phyloP scores from a whole-genome alignment of 108 stramenopile species.

The Stephanodiscus minutulus region DNA sequence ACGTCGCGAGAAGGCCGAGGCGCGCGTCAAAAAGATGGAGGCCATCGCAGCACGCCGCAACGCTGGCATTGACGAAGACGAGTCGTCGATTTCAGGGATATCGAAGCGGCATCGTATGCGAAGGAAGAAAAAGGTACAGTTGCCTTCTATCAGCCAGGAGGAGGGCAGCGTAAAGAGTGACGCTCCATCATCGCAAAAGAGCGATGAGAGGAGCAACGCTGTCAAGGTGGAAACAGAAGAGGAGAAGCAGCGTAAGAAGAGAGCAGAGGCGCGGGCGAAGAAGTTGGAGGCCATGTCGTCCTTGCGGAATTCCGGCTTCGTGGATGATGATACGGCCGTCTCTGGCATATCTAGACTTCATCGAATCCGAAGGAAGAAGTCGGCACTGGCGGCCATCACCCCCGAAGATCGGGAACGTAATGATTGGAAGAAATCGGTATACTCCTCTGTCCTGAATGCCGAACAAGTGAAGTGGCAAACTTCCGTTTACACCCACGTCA shows the following conservation, averaged over 20 bases:
- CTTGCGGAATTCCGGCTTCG: conserved; percentile 29
- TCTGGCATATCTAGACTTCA: conserved; percentile 50
- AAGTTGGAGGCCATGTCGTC: conserved; percentile 50
- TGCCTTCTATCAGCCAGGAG: conserved; percentile 3
- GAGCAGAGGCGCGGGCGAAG: conserved; percentile 46
- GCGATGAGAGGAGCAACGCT: background rate
- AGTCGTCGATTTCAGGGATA: conserved; percentile 1
- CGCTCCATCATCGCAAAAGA: background rate
- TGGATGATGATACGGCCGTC: conserved; percentile 43
- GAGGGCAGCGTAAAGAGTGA: conserved; percentile 10
- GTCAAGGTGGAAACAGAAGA: conserved; percentile 41
- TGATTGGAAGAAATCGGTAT: conserved; percentile 42
- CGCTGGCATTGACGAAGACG: conserved; percentile 15
- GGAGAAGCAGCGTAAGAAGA: conserved; percentile 31
- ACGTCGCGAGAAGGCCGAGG: conserved; percentile 3
- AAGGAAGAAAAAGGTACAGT: conserved; percentile 13
- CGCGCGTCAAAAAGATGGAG: conserved; percentile 11
- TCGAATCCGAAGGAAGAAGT: conserved; percentile 49
- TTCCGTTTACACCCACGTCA: conserved; percentile 31
- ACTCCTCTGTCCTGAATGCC: conserved; percentile 34
- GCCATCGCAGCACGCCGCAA: conserved; percentile 17
- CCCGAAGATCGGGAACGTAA: conserved; percentile 40
- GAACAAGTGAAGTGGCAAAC: conserved; percentile 40
- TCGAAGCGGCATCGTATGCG: conserved; percentile 17
- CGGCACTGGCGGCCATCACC: conserved; percentile 42